A percentile compares a stretch with the other conserved stretches of the same genome.
phyloP scores from a whole-genome alignment of 2,329 filamentous ascomycete genomes.

The Xylaria arbuscula region DNA sequence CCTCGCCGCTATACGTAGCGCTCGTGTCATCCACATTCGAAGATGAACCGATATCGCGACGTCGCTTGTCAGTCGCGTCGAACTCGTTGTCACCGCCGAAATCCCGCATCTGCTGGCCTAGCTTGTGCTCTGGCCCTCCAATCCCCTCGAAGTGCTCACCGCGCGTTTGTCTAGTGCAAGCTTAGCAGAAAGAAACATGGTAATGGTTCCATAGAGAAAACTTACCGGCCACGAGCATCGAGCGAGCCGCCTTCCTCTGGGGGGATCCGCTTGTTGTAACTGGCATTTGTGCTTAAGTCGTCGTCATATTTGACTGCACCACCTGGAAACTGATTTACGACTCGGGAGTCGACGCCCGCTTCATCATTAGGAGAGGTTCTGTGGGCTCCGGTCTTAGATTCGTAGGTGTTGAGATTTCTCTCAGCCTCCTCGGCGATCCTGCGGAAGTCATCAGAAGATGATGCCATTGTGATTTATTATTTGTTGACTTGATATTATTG shows the following conservation, averaged over 20 bases:
- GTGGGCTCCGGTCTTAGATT: constrained; percentile 59
- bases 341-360: constrained; percentile 56
- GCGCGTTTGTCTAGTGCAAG: constrained; percentile 55
- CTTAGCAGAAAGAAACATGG: neutral
- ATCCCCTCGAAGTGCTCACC: constrained; percentile 58
- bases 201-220: neutral
- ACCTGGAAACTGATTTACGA: constrained; percentile 58
- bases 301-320: constrained; percentile 55
- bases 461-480: constrained; percentile 46
- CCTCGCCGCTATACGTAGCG: constrained; percentile 44
- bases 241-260: constrained; percentile 58
- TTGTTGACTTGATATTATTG: neutral
- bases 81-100: constrained; percentile 53
- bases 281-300: constrained; percentile 58
- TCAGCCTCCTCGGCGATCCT: constrained; percentile 60
- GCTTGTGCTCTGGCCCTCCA: constrained; percentile 58
- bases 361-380: constrained; percentile 55
- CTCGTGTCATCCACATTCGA: constrained; percentile 50
- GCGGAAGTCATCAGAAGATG: constrained; percentile 52
- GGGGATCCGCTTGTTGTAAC: constrained; percentile 60
- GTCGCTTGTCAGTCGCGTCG: constrained; percentile 37
- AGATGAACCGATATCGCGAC: constrained; percentile 32
- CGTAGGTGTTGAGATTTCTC: constrained; percentile 60
- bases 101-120: constrained; percentile 46
- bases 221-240: constrained; percentile 59